Base-by-base conservation (phyloP, 768 basidiomycete genomes). In the Lactifluus pinguis region DNA sequence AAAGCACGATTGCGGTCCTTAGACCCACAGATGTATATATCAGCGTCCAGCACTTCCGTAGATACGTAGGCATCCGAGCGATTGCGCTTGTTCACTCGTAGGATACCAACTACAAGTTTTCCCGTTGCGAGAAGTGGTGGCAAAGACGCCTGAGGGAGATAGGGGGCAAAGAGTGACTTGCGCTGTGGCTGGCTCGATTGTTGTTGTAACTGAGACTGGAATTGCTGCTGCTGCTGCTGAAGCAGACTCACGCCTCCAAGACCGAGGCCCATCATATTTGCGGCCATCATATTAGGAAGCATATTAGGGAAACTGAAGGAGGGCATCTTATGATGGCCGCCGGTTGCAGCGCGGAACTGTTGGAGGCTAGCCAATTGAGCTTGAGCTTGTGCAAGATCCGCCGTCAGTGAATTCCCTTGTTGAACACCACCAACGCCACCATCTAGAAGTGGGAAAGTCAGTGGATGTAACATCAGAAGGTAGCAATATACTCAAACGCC, bases 281-380 rank as follows among this genome's bases (percentile, higher is more conserved):
- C 94, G 3, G 92, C 94, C 88, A 94, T 90, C 83, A 95, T 88
- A 69, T 95, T 95, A 6, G 94, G 95, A 14, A 97, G 78, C 92
- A 97, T 97, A 71, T 97, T 97, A 6, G 95, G 95, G 78, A 98
- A 94, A 71, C 90, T 92, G 76, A 97, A 98, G 4, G 95, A 98
- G 9, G 90, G 83, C 92, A 97, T 93, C 78, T 95, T 95, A 71
- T 92, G 86, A 68, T 95, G 94, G 10, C 92, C 93, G 49, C 91
- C 92, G 19, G 91, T 87, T 5, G 93, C 93, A 34, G 93, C 94
- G 68, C 95, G 88, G 80, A 98, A 99, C 68, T 97, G 93, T 69
- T 95, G 93, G 56, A 99, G 77, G 67, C 95, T 95, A 69, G 93
- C 90, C 13, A 99, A 77, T 71, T 99, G 97, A 6, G 95, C 94